Evolutionary conservation across 768 basidiomycete species (phyloP).

Genomic region (Pleurotus djamor): DNA sequence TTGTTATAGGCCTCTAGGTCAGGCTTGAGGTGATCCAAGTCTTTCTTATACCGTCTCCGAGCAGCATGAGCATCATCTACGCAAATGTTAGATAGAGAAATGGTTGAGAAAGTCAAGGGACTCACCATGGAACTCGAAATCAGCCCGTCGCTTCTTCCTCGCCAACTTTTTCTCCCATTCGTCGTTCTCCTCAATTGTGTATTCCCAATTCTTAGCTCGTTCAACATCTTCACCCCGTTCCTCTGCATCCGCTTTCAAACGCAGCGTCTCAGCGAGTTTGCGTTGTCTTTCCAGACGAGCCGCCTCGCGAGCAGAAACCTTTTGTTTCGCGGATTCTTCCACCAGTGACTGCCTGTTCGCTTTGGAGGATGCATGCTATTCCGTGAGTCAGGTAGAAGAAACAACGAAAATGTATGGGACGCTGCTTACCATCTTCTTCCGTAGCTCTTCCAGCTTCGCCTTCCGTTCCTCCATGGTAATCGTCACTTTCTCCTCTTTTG

Average conservation of each 20-base stretch:
- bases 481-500: constrained; percentile 17
- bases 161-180: constrained; percentile 92
- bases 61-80: constrained; percentile 91
- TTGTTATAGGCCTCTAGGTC: constrained; percentile 84
- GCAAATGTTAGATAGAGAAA: not conserved
- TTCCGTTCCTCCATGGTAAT: constrained; percentile 70
- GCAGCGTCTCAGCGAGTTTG: constrained; percentile 84
- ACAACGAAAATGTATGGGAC: not conserved
- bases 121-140: constrained; percentile 91
- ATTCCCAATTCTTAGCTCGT: constrained; percentile 91
- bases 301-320: constrained; percentile 74
- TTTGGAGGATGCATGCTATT: constrained; percentile 71
- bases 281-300: constrained; percentile 87
- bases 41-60: constrained; percentile 88
- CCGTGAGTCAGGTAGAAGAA: not conserved
- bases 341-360: constrained; percentile 87
- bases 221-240: constrained; percentile 92
- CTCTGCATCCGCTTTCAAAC: constrained; percentile 84
- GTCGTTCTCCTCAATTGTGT: constrained; percentile 94
- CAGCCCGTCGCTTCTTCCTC: constrained; percentile 79
- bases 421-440: constrained; percentile 75
- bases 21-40: constrained; percentile 84
- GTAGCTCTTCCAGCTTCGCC: constrained; percentile 72
- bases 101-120: constrained; percentile 8
- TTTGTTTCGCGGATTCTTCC: constrained; percentile 78